phyloP scores from a whole-genome alignment of 306 rosid species.

The Psophocarpus tetragonolobus region DNA sequence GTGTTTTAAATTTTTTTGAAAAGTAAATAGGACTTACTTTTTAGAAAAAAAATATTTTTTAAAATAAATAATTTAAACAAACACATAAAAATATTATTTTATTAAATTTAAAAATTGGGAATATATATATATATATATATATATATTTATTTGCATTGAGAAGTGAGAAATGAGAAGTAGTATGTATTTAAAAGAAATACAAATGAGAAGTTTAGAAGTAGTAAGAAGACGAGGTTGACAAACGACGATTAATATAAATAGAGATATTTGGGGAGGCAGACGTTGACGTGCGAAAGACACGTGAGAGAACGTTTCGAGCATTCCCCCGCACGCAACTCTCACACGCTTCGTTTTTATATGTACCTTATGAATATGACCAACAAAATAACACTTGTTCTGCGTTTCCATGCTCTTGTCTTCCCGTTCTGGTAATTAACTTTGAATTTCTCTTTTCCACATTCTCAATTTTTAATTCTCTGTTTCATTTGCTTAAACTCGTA shows the following conservation, averaged over 20 bases:
- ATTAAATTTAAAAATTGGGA: no score
- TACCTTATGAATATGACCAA: background rate
- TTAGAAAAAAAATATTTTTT: no score
- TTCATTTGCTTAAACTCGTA: background rate
- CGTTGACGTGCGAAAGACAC: slow-evolving; percentile 61
- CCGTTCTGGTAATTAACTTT: slow-evolving; percentile 41
- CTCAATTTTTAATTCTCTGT: background rate
- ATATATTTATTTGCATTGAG: no score
- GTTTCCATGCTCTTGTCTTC: background rate
- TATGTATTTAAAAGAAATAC: no score
- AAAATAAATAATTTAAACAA: no score
- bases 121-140: no score
- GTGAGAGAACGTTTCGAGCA: slow-evolving; percentile 61
- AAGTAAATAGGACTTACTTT: no score
- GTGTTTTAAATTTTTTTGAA: no score
- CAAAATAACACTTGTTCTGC: background rate
- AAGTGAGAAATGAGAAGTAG: no score
- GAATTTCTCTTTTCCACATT: background rate
- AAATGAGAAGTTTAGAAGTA: background rate
- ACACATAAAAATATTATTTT: no score
- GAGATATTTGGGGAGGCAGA: slow-evolving; percentile 73
- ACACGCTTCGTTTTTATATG: slow-evolving; percentile 46
- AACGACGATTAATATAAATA: background rate
- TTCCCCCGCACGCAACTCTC: slow-evolving; percentile 75
- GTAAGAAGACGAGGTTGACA: background rate